A percentile compares a stretch with the other conserved stretches of the same genome.
Evolutionary conservation across 2,329 filamentous ascomycete genomes (phyloP).

Genomic region (Talaromyces albobiverticillius): DNA sequence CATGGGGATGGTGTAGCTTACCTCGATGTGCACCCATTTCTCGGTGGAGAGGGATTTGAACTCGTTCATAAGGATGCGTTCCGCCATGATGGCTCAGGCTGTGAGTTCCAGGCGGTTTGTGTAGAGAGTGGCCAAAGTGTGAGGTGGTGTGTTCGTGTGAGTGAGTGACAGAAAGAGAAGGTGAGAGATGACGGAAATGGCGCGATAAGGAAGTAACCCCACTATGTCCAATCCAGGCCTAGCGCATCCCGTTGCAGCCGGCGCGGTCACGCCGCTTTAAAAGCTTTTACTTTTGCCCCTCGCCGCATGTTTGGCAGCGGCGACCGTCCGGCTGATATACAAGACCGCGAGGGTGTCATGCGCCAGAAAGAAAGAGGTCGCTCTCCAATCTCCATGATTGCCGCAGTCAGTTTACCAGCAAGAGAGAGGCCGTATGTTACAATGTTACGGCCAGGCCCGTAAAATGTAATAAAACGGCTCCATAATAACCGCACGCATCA

Average conservation of each 20-base stretch:
- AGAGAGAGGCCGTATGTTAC: too few species aligned
- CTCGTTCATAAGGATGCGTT: conserved; percentile 87
- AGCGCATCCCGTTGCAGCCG: too few species aligned
- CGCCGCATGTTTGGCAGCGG: too few species aligned
- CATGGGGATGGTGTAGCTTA: conserved; percentile 48
- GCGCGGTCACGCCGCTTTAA: too few species aligned
- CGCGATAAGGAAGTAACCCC: not conserved
- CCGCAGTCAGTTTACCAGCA: too few species aligned
- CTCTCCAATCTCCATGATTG: too few species aligned
- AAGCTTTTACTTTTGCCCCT: too few species aligned
- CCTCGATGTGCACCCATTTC: conserved; percentile 90
- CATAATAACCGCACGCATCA: not conserved
- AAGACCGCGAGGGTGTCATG: too few species aligned
- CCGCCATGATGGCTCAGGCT: conserved; percentile 44
- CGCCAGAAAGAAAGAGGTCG: too few species aligned
- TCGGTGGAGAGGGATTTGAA: conserved; percentile 78
- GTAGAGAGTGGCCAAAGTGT: not conserved
- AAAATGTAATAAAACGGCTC: too few species aligned
- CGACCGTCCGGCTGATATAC: too few species aligned
- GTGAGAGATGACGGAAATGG: not conserved
- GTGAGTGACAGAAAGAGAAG: not conserved
- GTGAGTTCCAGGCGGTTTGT: not conserved
- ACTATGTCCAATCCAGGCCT: not conserved
- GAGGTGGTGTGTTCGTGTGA: not conserved
- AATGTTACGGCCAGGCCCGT: too few species aligned